A percentile compares a stretch with the other conserved stretches of the same genome.
phyloP scores from a whole-genome alignment of 1,284 basidiomycete genomes.

The Ganoderma multipileum region DNA sequence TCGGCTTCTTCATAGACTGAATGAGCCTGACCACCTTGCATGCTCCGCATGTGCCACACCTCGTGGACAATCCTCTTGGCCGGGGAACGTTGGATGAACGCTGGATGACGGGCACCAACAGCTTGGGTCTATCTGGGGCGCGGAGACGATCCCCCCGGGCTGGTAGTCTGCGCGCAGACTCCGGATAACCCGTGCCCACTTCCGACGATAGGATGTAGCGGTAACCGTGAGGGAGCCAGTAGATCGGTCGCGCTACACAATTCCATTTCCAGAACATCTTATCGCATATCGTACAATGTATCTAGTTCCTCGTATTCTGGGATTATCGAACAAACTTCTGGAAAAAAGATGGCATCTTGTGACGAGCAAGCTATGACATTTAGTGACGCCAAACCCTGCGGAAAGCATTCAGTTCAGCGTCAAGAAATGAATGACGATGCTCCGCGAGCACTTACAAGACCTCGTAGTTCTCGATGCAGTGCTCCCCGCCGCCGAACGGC shows the following conservation, averaged over 20 bases:
- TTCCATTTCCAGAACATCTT: neutral
- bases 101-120: neutral
- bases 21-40: conserved; percentile 53
- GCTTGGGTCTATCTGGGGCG: neutral
- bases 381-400: conserved; percentile 40
- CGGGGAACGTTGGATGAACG: conserved; percentile 16
- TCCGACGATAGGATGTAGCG: neutral
- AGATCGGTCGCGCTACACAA: neutral
- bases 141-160: neutral
- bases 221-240: neutral
- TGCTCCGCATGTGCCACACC: conserved; percentile 58
- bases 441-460: conserved; percentile 19
- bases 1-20: conserved; percentile 45
- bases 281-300: conserved; percentile 4
- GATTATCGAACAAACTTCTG: neutral
- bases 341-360: neutral
- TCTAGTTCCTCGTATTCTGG: neutral
- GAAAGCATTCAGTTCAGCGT: too few relatives aligned
- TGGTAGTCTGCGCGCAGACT: neutral
- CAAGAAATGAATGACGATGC: neutral
- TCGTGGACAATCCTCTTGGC: conserved; percentile 38
- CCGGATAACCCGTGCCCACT: neutral
- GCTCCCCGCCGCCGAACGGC: conserved; percentile 27
- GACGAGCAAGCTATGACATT: neutral
- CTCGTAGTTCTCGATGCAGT: conserved; percentile 21